Evolutionary conservation across 768 basidiomycete species (phyloP), one percentile per base, ranked within the genome.

Genomic region (Hysterangium stoloniferum): DNA sequence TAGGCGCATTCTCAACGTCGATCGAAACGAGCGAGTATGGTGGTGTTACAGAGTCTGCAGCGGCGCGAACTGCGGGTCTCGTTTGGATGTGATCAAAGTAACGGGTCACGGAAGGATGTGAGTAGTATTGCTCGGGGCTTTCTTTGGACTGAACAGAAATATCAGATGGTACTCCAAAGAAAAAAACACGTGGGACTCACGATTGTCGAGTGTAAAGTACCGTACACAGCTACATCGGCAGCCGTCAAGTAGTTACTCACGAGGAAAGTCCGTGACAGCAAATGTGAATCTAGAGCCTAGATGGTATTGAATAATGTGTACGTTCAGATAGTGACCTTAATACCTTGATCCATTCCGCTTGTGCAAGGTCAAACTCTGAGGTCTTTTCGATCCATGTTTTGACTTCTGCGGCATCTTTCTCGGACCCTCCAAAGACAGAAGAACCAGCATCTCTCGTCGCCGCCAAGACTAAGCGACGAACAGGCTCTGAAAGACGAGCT

Each of bases 21-120:
- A 98, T 80, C 1, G 67, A 43, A 12, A 96, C 72, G 4, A 72
- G 53, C 12, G 73, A 66, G 59, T 83, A 84, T 32, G 48, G 31
- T 27, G 78, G 72, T 1, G 74, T 66, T 25, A 77, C 68, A 0
- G 72, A 61, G 37, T 71, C 70, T 5, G 81, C 78, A 2, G 79
- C 75, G 38, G 72, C 69, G 22, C 78, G 73, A 34, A 96, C 80
- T 13, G 75, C 64, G 5, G 82, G 72, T 19, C 72, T 72, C 40
- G 79, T 75, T 69, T 98, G 95, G 52, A 99, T 77, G 67, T 97
- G 91, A 67, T 94, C 86, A 63, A 98, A 95, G 74, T 95, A 97
- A 38, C 96, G 87, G 35, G 87, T 87, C 33, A 98, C 65, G 19
- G 88, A 76, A 4, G 95, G 92, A 48, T 81, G 77, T 15, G 82